A percentile compares a stretch with the other conserved stretches of the same genome.
These are phyloP conservation scores for Zygoascus flipseniorum DNA, from an alignment of 805 yeast genomes.

Conservation along the genomic window DNA sequence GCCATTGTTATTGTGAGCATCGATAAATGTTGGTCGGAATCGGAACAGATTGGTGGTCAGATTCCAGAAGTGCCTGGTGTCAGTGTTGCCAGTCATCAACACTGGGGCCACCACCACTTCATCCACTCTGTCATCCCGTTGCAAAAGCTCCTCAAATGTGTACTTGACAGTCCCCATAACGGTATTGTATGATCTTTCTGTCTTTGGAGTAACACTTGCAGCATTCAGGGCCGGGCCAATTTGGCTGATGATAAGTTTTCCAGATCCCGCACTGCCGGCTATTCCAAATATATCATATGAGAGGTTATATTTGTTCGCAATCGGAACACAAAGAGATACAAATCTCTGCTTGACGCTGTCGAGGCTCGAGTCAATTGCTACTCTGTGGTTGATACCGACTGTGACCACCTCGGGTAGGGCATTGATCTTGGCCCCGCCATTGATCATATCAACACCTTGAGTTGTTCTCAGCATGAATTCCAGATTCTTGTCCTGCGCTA, in stretches of 20 bases:
- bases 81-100: neutral
- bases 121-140: neutral
- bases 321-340: constrained; percentile 28
- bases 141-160: too few species aligned
- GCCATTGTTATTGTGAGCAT: neutral
- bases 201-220: too few species aligned
- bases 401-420: constrained; percentile 57
- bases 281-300: too few species aligned
- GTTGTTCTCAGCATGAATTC: constrained; percentile 41
- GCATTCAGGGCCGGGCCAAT: too few species aligned
- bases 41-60: neutral
- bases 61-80: constrained; percentile 1
- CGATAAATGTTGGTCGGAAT: neutral
- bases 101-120: neutral
- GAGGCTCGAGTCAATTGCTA: constrained; percentile 48
- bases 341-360: constrained; percentile 31
- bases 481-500: too few species aligned
- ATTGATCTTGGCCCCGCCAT: constrained; percentile 66
- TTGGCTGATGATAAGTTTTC: too few species aligned
- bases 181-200: too few species aligned
- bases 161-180: too few species aligned
- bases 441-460: constrained; percentile 52
- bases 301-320: constrained; percentile 31
- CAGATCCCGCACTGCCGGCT: too few species aligned
- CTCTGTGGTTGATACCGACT: constrained; percentile 49